Evolutionary conservation across 352 stramenopile species (phyloP).

Genomic region (Globisporangium orthogonon): DNA sequence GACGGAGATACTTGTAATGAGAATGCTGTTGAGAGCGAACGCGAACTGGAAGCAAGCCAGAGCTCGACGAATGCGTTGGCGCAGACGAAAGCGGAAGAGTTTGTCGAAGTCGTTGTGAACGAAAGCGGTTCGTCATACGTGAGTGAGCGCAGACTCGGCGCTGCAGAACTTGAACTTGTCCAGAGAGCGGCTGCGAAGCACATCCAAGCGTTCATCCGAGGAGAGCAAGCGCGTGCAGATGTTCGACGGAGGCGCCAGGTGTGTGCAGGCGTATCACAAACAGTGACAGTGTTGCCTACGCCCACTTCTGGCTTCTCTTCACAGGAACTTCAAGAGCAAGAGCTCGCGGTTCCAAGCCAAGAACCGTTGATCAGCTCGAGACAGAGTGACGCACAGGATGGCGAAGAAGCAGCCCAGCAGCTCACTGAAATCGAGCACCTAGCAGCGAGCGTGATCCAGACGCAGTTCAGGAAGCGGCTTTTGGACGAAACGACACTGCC

Average conservation of each 20-base stretch:
- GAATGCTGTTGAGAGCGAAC: neutral
- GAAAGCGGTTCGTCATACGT: neutral
- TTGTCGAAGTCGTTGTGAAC: constrained; percentile 17
- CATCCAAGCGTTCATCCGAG: constrained; percentile 30
- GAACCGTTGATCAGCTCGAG: constrained; percentile 4
- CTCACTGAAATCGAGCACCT: constrained; percentile 31
- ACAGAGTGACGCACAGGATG: constrained; percentile 3
- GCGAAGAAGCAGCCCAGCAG: constrained; percentile 19
- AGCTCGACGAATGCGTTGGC: neutral
- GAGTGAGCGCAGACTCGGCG: constrained; percentile 13
- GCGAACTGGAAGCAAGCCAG: neutral
- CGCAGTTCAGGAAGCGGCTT: constrained; percentile 19
- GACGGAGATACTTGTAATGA: neutral
- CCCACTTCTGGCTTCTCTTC: neutral
- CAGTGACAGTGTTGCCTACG: neutral
- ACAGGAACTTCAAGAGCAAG: constrained; percentile 12
- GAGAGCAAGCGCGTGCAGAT: constrained; percentile 17
- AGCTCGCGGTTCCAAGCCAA: constrained; percentile 20
- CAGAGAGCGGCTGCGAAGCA: constrained; percentile 17
- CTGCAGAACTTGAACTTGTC: constrained; percentile 19
- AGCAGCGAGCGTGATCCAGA: constrained; percentile 34
- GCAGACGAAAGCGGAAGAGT: constrained; percentile 3
- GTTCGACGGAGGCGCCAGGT: constrained; percentile 9
- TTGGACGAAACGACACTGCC: neutral
- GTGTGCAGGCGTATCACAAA: neutral